A percentile compares a stretch with the other conserved stretches of the same genome.
phyloP scores from a whole-genome alignment of 768 basidiomycete species.

The Lyophyllum atratum region DNA sequence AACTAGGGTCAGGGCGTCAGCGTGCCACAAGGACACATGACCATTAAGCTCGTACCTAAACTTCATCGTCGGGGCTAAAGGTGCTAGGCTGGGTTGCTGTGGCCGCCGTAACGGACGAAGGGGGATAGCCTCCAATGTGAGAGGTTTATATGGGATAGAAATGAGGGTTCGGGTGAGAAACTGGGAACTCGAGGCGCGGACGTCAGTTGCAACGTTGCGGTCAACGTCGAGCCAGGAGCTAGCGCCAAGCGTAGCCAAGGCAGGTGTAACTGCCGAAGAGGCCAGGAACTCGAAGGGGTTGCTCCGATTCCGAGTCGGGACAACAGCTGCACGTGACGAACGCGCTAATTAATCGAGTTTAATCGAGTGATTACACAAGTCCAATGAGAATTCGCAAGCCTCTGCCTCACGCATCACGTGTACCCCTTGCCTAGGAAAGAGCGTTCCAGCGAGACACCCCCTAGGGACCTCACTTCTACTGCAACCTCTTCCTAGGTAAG shows the following conservation, averaged over 20 bases:
- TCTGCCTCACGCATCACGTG: no score
- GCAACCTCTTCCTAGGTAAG: no score
- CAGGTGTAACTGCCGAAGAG: neutral
- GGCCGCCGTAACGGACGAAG: constrained; percentile 31
- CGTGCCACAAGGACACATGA: neutral
- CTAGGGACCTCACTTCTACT: no score
- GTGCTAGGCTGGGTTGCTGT: constrained; percentile 21
- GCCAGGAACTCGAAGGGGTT: neutral
- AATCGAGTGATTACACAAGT: no score
- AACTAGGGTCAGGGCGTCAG: constrained; percentile 40
- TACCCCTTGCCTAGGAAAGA: no score
- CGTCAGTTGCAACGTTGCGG: neutral
- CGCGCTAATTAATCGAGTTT: neutral
- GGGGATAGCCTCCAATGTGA: constrained; percentile 39
- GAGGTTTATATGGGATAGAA: constrained; percentile 5
- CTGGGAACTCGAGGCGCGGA: neutral
- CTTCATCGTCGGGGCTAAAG: constrained; percentile 47
- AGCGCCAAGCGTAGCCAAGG: neutral
- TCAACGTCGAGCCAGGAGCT: neutral
- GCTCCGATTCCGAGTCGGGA: neutral
- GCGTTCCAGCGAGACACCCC: no score
- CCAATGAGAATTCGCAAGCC: no score
- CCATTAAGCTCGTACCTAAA: constrained; percentile 47
- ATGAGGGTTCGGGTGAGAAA: neutral
- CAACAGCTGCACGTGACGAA: neutral